Conservation (phyloP, 805 yeast genomes). For the Sporopachydermia lactativora region DNA sequence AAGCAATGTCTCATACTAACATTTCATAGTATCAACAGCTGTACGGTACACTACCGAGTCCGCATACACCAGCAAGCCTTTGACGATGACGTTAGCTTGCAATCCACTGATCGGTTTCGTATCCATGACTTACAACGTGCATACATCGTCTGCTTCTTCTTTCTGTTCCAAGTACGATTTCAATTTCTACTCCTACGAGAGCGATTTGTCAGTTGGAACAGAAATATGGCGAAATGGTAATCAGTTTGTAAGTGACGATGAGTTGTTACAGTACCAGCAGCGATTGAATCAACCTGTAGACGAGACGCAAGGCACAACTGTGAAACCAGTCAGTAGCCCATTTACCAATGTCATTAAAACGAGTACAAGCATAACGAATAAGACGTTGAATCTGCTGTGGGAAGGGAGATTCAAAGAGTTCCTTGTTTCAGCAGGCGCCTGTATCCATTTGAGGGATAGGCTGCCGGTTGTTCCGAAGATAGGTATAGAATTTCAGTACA, state of each 20-base stretch:
- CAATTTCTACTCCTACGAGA: conserved; percentile 79
- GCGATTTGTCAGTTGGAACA: conserved; percentile 75
- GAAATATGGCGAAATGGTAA: conserved; percentile 53
- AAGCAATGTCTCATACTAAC: conserved; percentile 4
- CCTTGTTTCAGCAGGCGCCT: conserved; percentile 61
- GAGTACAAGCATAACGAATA: conserved; percentile 54
- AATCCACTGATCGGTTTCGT: conserved; percentile 88
- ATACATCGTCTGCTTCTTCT: conserved; percentile 60
- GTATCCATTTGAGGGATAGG: conserved; percentile 28
- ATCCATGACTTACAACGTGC: conserved; percentile 76
- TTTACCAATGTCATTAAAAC: conserved; percentile 62
- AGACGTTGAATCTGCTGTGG: conserved; percentile 58
- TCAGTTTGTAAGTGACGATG: conserved; percentile 4
- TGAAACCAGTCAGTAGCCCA: conserved; percentile 7
- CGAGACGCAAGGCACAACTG: conserved; percentile 5
- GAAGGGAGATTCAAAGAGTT: conserved; percentile 79
- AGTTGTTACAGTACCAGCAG: conserved; percentile 3
- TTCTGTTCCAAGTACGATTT: conserved; percentile 80
- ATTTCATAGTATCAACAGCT: conserved; percentile 46
- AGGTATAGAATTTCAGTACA: conserved; percentile 51
- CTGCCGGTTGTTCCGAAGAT: conserved; percentile 35
- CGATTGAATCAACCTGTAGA: background rate
- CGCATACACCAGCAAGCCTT: conserved; percentile 76
- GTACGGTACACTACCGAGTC: conserved; percentile 76
- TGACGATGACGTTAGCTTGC: conserved; percentile 72